These are phyloP conservation scores for Salicornia ramosissima DNA, from an alignment of 148 eudicot genomes.

Conservation along the genomic window DNA sequence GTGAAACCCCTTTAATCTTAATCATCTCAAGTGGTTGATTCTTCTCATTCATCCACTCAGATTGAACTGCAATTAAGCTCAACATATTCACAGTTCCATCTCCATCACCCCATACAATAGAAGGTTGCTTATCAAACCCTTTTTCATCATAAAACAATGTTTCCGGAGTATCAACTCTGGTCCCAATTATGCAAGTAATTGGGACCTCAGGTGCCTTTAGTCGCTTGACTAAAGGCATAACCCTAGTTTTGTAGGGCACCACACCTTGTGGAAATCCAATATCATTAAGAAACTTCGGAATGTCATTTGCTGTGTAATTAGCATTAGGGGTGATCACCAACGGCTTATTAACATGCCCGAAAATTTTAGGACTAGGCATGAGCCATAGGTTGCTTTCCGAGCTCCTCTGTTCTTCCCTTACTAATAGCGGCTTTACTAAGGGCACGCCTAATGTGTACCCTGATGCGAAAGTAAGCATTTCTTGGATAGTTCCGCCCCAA, in stretches of 20 bases:
- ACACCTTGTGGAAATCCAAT: constrained; percentile 58
- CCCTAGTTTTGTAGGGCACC: constrained; percentile 44
- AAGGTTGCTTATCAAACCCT: constrained; percentile 71
- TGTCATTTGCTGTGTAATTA: constrained; percentile 46
- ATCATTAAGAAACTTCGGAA: constrained; percentile 49
- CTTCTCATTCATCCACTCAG: constrained; percentile 36
- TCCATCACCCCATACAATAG: constrained; percentile 70
- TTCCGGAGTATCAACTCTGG: constrained; percentile 53
- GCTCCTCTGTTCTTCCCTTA: constrained; percentile 81
- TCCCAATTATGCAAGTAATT: constrained; percentile 68
- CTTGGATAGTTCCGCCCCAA: constrained; percentile 84
- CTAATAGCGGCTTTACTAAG: constrained; percentile 64
- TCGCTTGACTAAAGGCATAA: constrained; percentile 51
- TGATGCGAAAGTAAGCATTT: constrained; percentile 81
- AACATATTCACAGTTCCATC: constrained; percentile 89
- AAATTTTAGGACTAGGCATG: constrained; percentile 56
- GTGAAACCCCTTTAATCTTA: constrained; percentile 58
- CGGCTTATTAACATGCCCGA: constrained; percentile 31
- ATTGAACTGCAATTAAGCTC: constrained; percentile 56
- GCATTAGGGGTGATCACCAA: constrained; percentile 48
- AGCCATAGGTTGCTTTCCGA: constrained; percentile 86
- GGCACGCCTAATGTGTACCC: constrained; percentile 88
- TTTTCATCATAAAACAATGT: constrained; percentile 50
- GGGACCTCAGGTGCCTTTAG: constrained; percentile 48
- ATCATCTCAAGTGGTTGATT: constrained; percentile 47